Evolutionary conservation across 148 eudicot genomes (phyloP), one percentile per base, ranked within the genome.

Genomic region (Rhododendron henanense): DNA sequence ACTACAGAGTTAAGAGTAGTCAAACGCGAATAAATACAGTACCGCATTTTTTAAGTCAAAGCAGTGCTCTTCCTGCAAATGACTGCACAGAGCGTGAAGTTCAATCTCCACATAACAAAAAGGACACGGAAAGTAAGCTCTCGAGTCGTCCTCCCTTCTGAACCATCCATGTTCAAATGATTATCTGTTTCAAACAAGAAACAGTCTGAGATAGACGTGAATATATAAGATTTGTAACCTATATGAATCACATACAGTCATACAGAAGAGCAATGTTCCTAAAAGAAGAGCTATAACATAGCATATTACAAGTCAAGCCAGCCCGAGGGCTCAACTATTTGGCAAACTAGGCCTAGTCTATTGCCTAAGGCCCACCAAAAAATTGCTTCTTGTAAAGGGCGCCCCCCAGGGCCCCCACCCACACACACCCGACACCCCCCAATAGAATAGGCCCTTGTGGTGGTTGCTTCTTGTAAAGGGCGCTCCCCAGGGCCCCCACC

Each of bases 21-120:
- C 86, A 47, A 11, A 47, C 21, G 28, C 28, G 59, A 85, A 35
- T n/a, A 75, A 23, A 63, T 4, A 63, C 85, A 71, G 48, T 93
- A 96, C 99, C 91, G 99, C 94, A 19, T 96, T 93, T 84, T 87
- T 95, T 21, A 95, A 88, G 92, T 91, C 93, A 59, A 96, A 96
- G 89, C 97, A 96, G 83, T 96, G 99, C 84, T 95, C 99, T 87
- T 91, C 96, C 85, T 96, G 95, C 82, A 96, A 90, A 93, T 96
- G 99, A 83, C 79, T 82, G 87, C 98, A 92, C 67, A 96, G 90
- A 85, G 89, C 41, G 2, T 88, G 88, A 51, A 96, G 88, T 84
- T 96, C 96, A 67, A 90, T 92, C 80, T 96, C 98, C 2, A 95
- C 88, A 78, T 93, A 96, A 87, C 99, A 96, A 86, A 94, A 96